Base-by-base conservation (phyloP, 495 filamentous ascomycete species). In the Xylona heveae region DNA sequence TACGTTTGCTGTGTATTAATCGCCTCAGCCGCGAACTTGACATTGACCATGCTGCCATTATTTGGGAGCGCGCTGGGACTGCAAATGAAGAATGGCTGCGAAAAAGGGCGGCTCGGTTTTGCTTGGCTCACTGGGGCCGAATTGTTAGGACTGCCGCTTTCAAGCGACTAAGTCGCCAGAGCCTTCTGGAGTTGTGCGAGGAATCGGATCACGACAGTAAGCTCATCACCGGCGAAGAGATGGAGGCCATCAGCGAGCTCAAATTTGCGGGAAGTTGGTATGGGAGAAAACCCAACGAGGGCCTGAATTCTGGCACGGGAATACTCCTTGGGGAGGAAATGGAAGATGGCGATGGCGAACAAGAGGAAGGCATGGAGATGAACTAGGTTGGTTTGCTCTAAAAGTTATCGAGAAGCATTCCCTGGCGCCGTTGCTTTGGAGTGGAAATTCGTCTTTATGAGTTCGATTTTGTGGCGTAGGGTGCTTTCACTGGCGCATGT, bases 1-100 rank as follows among this genome's bases (percentile, higher is more conserved):
- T 97, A 2, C 79, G 85, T 8, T 64, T 91, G 7, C 65, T 95
- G 8, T 90, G 84, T 47, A 71, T 94, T 24, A 78, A 85, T 47
- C 64, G 90, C 7, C 64, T 97, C 18, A 75, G 74, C 30, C 73
- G 73, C 26, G 90, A 97, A 41, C 62, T 97, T 1, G 88, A 94
- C 38, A 72, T 95, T 27, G 79, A 93, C 34, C 80, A 91, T 41
- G 85, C 88, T 3, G 92, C 85, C 31, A 74, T 90, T 45, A 77
- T 92, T 24, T 97, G 90, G 84, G 84, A 93, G 53, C 78, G 84
- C 38, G 83, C 88, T 1, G 73, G 77, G 2, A 66, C 79, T 17
- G 84, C 85, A 9, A 76, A 70, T 44, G 88, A 97, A 49, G 81
- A 92, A 19, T 94, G 82, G 80, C 62, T 97, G 22, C 74, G 78